Percentiles rank a stretch among this genome's conserved stretches.
Evolutionary conservation across 768 basidiomycete genomes (phyloP).

Genomic region (Pleurotus citrinopileatus): DNA sequence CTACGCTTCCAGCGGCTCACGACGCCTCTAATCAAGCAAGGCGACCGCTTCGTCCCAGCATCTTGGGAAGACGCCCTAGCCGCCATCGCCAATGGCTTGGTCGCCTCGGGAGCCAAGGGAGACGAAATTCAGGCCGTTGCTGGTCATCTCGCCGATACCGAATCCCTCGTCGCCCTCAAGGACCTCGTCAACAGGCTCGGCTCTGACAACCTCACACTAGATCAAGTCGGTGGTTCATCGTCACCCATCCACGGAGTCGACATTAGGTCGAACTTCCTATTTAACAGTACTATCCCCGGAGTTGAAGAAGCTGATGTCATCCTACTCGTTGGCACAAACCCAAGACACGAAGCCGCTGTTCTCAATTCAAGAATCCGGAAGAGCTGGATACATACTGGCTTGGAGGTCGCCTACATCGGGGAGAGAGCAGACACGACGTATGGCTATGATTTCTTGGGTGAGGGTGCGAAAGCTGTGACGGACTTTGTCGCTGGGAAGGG

Average conservation of each 20-base stretch:
- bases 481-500: constrained; percentile 78
- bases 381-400: constrained; percentile 83
- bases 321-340: constrained; percentile 93
- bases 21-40: constrained; percentile 83
- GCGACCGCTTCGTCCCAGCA: constrained; percentile 88
- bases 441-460: constrained; percentile 89
- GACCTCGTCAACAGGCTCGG: constrained; percentile 91
- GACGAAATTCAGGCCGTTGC: constrained; percentile 96
- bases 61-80: constrained; percentile 89
- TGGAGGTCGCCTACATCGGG: constrained; percentile 89
- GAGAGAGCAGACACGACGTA: constrained; percentile 90
- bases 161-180: constrained; percentile 90
- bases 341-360: constrained; percentile 95
- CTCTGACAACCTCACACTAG: constrained; percentile 88
- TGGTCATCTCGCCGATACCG: constrained; percentile 91
- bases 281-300: constrained; percentile 90
- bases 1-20: constrained; percentile 94
- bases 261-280: constrained; percentile 92
- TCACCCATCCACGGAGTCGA: constrained; percentile 82
- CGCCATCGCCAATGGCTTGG: constrained; percentile 76
- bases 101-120: constrained; percentile 74
- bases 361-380: constrained; percentile 96
- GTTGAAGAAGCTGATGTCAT: constrained; percentile 91
- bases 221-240: constrained; percentile 65
- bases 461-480: constrained; percentile 68